Evolutionary conservation across 345 rosid species (phyloP), one percentile per base, ranked within the genome.

Genomic region (Carallia brachiata): DNA sequence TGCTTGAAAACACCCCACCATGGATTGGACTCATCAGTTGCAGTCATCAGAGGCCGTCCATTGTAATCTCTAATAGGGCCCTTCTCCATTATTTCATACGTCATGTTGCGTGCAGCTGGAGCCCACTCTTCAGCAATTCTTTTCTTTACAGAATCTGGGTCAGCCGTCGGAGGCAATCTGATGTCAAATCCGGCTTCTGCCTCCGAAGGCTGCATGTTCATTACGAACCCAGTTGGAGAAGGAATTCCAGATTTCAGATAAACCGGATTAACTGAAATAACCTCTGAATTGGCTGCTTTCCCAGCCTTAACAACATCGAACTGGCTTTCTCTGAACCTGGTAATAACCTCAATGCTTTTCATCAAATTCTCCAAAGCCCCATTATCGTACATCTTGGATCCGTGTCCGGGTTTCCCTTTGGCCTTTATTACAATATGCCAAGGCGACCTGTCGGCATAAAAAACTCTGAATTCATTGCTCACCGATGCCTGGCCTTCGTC

Each of bases 161-260:
- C 97, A 0, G 82, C 72, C 12, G 88, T 83, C 50, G 99, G 97
- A 27, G 99, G 90, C 73, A 95, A 66, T 80, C 97, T 86, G 57
- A 90, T 5, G 73, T 90, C 89, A 80, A 85, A 92, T 8, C 99
- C 97, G 30, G 97, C 97, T 83, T 87, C 93, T n/a, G 96, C 97
- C 23, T 88, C 97, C 1, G 97, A 90, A 62, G 96, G 97, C 52
- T 91, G 97, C 93, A 91, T 72, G 79, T 91, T 95, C 93, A 95
- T 95, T 65, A 89, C 91, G 83, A 84, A 91, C 2, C 97, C 99
- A 73, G 66, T 73, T 16, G 87, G 84, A 1, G 97, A 83, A 18
- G 88, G 86, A 70, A 77, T 85, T 54, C 99, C 97, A 23, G 97
- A 93, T 77, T 89, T 91, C 68, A 95, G 65, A 72, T 82, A 91